A percentile compares a stretch with the other conserved stretches of the same genome.
phyloP scores from a whole-genome alignment of 1,284 basidiomycete genomes.

The Cutaneotrichosporon sp. region DNA sequence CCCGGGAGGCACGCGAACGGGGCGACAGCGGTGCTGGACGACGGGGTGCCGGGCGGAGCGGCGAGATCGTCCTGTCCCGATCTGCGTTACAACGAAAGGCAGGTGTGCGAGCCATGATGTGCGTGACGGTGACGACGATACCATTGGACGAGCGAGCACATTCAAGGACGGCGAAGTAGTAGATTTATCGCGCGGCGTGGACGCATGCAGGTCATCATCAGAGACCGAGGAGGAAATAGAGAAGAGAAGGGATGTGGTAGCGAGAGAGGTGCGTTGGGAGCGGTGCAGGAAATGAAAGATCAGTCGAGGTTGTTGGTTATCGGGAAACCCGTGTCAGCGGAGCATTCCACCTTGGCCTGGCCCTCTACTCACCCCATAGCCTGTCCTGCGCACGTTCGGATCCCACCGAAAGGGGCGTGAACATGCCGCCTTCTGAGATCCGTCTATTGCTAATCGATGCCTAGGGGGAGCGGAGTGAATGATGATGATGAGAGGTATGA shows the following conservation, averaged over 20 bases:
- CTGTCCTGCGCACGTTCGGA: constrained; percentile 46
- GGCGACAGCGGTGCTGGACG: background rate
- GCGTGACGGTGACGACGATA: no score
- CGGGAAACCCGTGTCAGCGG: no score
- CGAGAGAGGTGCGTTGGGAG: background rate
- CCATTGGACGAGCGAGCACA: no score
- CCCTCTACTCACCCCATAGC: constrained; percentile 39
- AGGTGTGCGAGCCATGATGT: no score
- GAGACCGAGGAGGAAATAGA: background rate
- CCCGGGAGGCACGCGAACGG: background rate
- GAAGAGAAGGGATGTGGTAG: background rate
- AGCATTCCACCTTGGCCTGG: background rate
- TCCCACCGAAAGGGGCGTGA: constrained; percentile 47
- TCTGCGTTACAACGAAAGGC: constrained; percentile 4
- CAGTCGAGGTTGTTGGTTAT: no score
- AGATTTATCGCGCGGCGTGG: no score
- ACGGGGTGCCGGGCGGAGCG: background rate
- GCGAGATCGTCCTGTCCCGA: constrained; percentile 19
- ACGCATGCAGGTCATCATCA: no score
- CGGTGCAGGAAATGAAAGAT: background rate
- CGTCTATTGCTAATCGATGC: background rate
- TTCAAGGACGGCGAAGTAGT: no score
- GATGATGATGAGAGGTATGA: background rate
- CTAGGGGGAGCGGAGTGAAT: background rate
- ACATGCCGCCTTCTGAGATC: constrained; percentile 26